Evolutionary conservation across 257 asterid genomes (phyloP), one percentile per base, ranked within the genome.

Genomic region (Cruciata laevipes): DNA sequence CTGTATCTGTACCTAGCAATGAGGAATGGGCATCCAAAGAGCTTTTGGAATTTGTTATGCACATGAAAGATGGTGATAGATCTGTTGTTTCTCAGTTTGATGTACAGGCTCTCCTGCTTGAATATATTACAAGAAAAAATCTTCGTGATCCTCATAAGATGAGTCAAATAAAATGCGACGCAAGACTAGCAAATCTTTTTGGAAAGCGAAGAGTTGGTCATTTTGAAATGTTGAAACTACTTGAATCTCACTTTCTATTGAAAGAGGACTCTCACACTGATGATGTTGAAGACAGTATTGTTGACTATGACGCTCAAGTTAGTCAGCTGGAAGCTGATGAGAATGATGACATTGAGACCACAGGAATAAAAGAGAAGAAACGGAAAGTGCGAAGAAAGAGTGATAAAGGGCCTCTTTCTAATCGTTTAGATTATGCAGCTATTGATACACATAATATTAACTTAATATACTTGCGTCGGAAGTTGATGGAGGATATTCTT

Each of bases 191-290:
- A 82, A 87, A 78, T 71, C 78, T 94, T 71, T 94, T 94, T 75
- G 96, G 98, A 68, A 94, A 94, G 81, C 84, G 96, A 65, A 89
- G 96, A 11, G 98, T 90, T 74, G 97, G 91, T 77, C 99, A 94
- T 85, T 94, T 94, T 78, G 99, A 94, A 83, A 94, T 94, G 99
- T 84, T 94, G 69, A 94, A 94, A 83, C 96, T 94, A 76, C 88
- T 94, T 63, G 99, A 94, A 75, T 90, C 98, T 65, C 99, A 94
- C 79, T 90, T 90, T 81, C 73, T 88, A 30, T 3, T 79, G 47
- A 89, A 83, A 79, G 96, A 87, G 71, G 98, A 88, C 67, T 63
- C 81, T 72, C 96, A 86, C 44, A 80, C 68, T 42, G 97, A 88
- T 85, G 99, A 94, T 73, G 80, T 73, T 73, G 96, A 90, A 72